Conservation (phyloP, 1,284 basidiomycete species). For the Trichosporon sp. region DNA sequence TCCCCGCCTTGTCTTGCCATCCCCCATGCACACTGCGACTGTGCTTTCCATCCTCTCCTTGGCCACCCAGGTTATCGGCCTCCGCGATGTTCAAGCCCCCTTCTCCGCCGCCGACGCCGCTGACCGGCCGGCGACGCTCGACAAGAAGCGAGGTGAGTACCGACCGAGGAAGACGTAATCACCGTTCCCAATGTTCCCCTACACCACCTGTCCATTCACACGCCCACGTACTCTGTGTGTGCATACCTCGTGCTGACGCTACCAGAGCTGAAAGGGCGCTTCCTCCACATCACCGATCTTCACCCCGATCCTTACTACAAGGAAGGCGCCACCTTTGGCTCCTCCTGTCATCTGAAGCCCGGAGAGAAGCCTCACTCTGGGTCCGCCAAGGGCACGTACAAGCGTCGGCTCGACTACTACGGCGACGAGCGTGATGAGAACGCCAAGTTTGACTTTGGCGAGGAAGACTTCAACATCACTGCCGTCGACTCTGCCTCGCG, state of each 20-base stretch:
- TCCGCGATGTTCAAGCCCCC: not conserved
- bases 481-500: not conserved
- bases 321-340: constrained; percentile 47
- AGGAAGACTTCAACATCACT: not conserved
- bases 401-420: constrained; percentile 25
- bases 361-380: constrained; percentile 32
- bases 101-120: not conserved
- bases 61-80: constrained; percentile 8
- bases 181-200: not conserved
- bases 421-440: constrained; percentile 26
- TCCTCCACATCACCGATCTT: constrained; percentile 57
- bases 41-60: constrained; percentile 14
- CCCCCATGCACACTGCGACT: constrained; percentile 11
- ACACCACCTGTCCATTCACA: not conserved
- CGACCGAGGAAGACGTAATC: not conserved
- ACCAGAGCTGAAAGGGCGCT: constrained; percentile 52
- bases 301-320: constrained; percentile 57
- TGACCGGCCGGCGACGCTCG: not conserved
- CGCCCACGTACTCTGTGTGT: not conserved
- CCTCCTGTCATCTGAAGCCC: constrained; percentile 48
- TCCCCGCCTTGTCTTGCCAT: not conserved
- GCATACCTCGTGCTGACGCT: constrained; percentile 19
- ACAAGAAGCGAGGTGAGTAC: constrained; percentile 28
- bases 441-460: not conserved
- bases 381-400: constrained; percentile 33